Percentiles rank a stretch among this genome's conserved stretches.
Evolutionary conservation across 2,329 filamentous ascomycete species (phyloP).

Genomic region (Calonectria fujianensis): DNA sequence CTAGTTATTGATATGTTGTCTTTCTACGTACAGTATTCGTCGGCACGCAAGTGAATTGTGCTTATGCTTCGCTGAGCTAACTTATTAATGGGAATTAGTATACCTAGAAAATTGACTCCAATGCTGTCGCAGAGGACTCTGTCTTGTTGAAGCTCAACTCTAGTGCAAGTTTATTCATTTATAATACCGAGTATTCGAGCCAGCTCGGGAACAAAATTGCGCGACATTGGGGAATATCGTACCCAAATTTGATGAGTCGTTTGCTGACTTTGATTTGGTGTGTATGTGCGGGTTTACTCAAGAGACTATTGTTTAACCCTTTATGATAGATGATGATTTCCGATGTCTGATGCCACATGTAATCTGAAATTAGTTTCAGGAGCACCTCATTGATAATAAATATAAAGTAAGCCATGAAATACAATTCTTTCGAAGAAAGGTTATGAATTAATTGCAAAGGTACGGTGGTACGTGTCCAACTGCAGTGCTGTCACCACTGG

Average conservation of each 20-base stretch:
- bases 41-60: not conserved
- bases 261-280: too few species aligned
- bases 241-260: not conserved
- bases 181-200: not conserved
- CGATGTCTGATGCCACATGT: too few species aligned
- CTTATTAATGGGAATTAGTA: not conserved
- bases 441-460: too few species aligned
- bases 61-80: not conserved
- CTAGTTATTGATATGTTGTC: not conserved
- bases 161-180: not conserved
- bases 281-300: not conserved
- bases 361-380: too few species aligned
- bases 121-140: not conserved
- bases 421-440: not conserved
- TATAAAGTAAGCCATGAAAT: not conserved
- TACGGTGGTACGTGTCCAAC: too few species aligned
- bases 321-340: not conserved
- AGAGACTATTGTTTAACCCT: not conserved
- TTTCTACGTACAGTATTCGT: not conserved
- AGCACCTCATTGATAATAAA: not conserved
- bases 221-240: not conserved
- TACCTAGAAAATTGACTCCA: not conserved
- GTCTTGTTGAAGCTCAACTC: not conserved
- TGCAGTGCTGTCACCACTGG: not conserved
- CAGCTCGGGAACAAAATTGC: not conserved